Evolutionary conservation across 352 stramenopile species (phyloP), one percentile per base, ranked within the genome.

Genomic region (Phytophthora hybrid): DNA sequence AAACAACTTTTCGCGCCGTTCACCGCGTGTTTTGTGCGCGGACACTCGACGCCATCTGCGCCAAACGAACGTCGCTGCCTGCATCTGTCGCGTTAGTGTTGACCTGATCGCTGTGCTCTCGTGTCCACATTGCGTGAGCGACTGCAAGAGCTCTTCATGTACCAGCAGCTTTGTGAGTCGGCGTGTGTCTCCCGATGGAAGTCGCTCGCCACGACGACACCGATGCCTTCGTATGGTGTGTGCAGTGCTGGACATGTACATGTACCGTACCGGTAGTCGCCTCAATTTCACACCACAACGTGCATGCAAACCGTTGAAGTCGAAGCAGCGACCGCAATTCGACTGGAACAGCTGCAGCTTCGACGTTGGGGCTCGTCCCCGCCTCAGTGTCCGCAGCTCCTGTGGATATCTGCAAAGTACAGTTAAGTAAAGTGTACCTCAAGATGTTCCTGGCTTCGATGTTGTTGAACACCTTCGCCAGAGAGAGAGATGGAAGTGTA

Each of bases 281-380:
- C 58, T 52, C 46, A 44, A 58, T 54, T 58, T 58, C 29, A 53
- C 41, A 26, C 60, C 46, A 29, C 47, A 37, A 65, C 66, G 58
- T 51, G 59, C 59, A 59, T 46, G 13, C 37, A 63, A 59, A 51
- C 39, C 14, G 18, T 53, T 71, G 51, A 60, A 56, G 37, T 58
- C 68, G 62, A 58, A 61, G 54, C 61, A 66, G 46, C 68, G 44
- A 70, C 32, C n/a, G n/a, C 46, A 53, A 29, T 74, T 74, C 61
- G 54, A 62, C 68, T 46, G 55, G 26, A 75, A 62, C 68, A 71
- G 62, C 68, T 75, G 68, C 44, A 62, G 21, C 18, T 21, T 18
- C 49, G 37, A 16, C 39, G 46, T 31, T 59, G 32, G 32, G 5
- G n/a, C 55, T 63, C 56, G 58, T 73, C 53, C 52, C 61, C 54